Percentiles rank a stretch among this genome's conserved stretches.
phyloP scores from a whole-genome alignment of 257 asterid genomes.

The Nicotiana noctiflora region DNA sequence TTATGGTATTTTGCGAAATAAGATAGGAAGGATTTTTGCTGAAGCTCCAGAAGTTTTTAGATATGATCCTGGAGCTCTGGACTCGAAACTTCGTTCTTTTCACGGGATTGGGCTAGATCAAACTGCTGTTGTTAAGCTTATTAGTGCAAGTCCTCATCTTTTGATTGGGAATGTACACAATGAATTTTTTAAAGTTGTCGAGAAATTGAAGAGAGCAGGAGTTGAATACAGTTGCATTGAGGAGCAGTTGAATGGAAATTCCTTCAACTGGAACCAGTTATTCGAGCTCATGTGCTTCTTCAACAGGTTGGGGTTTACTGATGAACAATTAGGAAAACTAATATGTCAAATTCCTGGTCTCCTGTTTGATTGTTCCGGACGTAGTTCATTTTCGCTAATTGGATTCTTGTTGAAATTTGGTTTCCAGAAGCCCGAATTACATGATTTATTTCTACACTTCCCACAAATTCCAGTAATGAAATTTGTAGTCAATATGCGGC shows the following conservation, averaged over 20 bases:
- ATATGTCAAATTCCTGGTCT: conserved; percentile 36
- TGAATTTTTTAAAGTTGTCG: conserved; percentile 34
- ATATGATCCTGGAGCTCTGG: conserved; percentile 36
- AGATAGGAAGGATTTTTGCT: conserved; percentile 50
- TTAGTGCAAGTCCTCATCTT: conserved; percentile 49
- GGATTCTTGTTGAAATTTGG: conserved; percentile 59
- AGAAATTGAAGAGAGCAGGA: conserved; percentile 33
- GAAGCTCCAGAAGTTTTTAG: conserved; percentile 51
- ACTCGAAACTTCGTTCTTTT: conserved; percentile 37
- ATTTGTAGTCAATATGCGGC: conserved; percentile 31
- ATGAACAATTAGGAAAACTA: conserved; percentile 29
- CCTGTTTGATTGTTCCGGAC: conserved; percentile 50
- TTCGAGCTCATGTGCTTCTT: conserved; percentile 35
- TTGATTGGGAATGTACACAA: conserved; percentile 25
- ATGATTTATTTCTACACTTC: conserved; percentile 29
- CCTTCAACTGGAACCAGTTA: conserved; percentile 44
- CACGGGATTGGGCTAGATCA: conserved; percentile 42
- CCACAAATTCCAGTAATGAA: conserved; percentile 33
- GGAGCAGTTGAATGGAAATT: conserved; percentile 30
- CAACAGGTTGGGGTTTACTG: conserved; percentile 32
- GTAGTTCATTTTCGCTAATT: conserved; percentile 27
- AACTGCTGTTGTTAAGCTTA: conserved; percentile 40
- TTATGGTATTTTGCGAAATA: conserved; percentile 48
- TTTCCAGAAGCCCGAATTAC: conserved; percentile 21
- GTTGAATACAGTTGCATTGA: conserved; percentile 39